These are phyloP conservation scores for Ganoderma lucidum DNA, from an alignment of 1,284 basidiomycete species.

Conservation along the genomic window DNA sequence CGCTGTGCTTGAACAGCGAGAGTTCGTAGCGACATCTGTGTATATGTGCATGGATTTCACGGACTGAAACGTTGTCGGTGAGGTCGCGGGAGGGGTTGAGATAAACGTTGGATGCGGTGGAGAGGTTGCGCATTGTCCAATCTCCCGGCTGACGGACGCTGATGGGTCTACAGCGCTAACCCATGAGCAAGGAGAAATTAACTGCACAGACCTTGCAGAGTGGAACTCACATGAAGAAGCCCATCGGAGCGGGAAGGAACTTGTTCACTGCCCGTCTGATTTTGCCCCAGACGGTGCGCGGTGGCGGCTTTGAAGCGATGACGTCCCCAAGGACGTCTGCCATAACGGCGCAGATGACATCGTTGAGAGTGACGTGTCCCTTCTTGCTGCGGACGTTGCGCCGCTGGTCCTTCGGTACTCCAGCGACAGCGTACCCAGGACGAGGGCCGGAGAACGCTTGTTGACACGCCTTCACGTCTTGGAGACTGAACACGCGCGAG, in stretches of 20 bases:
- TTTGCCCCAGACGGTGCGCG: conserved; percentile 22
- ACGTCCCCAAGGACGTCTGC: conserved; percentile 38
- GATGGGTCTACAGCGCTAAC: conserved; percentile 32
- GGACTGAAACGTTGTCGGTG: conserved; percentile 20
- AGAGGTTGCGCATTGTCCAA: conserved; percentile 41
- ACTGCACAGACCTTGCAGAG: not conserved
- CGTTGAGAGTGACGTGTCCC: conserved; percentile 42
- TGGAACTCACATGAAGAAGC: conserved; percentile 37
- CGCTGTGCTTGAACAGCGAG: conserved; percentile 40
- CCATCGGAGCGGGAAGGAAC: conserved; percentile 35
- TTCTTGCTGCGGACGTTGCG: conserved; percentile 31
- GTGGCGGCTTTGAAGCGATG: conserved; percentile 29
- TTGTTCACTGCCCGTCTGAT: conserved; percentile 27
- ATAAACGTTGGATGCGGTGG: conserved; percentile 38
- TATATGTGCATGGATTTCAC: conserved; percentile 37
- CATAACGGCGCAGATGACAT: conserved; percentile 43
- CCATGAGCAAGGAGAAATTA: not conserved
- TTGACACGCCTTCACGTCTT: conserved; percentile 42
- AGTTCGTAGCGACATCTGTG: conserved; percentile 40
- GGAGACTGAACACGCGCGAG: conserved; percentile 38
- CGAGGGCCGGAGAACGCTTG: conserved; percentile 40
- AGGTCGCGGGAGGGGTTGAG: conserved; percentile 32
- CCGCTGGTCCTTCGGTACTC: conserved; percentile 32
- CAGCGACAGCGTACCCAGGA: conserved; percentile 34
- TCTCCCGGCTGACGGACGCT: conserved; percentile 39